Base-by-base conservation (phyloP, 805 yeast genomes). In the Candida nitratophila region DNA sequence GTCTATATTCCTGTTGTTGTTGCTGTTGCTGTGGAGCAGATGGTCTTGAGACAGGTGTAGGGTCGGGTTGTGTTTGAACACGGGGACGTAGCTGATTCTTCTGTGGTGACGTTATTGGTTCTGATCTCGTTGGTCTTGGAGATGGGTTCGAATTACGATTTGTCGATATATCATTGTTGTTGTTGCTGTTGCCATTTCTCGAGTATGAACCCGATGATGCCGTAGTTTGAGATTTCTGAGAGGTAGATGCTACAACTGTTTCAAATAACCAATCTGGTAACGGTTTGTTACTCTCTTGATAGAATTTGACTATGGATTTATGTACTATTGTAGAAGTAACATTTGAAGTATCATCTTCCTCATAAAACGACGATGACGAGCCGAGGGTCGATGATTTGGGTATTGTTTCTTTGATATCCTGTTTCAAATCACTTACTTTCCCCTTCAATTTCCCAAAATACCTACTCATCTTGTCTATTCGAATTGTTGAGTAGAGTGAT, bases 301-400 rank as follows among this genome's bases (percentile, higher is more conserved):
- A 65, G 41, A 45, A 61, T 21, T 48, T 55, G 11, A 61, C 50
- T 29, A 66, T 39, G 0, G 69, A 60, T 24, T 49, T 52, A 38
- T 61, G 63, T 1, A 66, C 63, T 31, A 59, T 53, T 0, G 70
- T 66, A 21, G 60, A 63, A 14, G 56, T 54, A 41, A 63, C 68
- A 1, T 51, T 45, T 16, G 49, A 54, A 4, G 69, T 68, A 46
- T 64, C 70, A n/a, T 53, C 50, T 38, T 65, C 69, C 36, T 55
- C 56, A n/a, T 49, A 47, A 64, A 63, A 51, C 38, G 26, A 41
- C 40, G 3, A 55, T n/a, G 29, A 10, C n/a, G 19, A 24, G n/a
- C 24, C 16, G 30, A 21, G 4, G 19, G 26, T 17, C 16, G 19
- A 32, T 16, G 35, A 17, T 32, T 11, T 15, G 16, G 20, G 17